Evolutionary conservation across 2,329 filamentous ascomycete genomes (phyloP), one percentile per base, ranked within the genome.

Genomic region (Colletotrichum sp.): DNA sequence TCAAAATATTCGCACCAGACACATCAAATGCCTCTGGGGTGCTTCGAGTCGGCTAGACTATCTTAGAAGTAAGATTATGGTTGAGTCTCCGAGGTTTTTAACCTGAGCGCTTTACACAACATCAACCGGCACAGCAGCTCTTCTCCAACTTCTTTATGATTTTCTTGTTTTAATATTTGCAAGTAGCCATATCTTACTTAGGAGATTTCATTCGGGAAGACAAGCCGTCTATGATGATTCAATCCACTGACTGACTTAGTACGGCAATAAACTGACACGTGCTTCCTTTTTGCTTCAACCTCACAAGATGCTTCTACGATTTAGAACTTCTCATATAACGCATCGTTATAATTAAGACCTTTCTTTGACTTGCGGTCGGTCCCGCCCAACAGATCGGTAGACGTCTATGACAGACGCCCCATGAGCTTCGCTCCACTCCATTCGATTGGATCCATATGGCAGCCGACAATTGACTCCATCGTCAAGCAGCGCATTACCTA

Each of bases 51-150:
- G 13, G 13, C 34, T 15, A 36, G 34, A 34, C 34, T 36, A 36
- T 36, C 0, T 36, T 8, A 1, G 13, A 36, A 0, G 13, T 36
- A 7, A 36, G 2, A 5, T 4, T 36, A 8, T 36, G 0, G 34
- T 16, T 36, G 0, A 36, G 34, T 16, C 34, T 4, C 15, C 15
- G 34, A 36, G 15, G 1, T 16, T 16, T 15, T 36, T 1, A 36
- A 36, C 15, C 15, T 36, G 1, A 36, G 1, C 34, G 15, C 34
- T 36, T 1, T 8, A 5, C 34, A 1, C 34, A 16, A 36, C 15
- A 36, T 36, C 34, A 36, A 36, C 15, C 34, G 34, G 34, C 34
- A 16, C 34, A 16, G 2, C 34, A 36, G 34, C 34, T 16, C 34
- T 16, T 36, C 0, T 16, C 15, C 4, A 36, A 36, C 34, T 36